phyloP scores from a whole-genome alignment of 768 basidiomycete genomes.

The Megacollybia marginata region DNA sequence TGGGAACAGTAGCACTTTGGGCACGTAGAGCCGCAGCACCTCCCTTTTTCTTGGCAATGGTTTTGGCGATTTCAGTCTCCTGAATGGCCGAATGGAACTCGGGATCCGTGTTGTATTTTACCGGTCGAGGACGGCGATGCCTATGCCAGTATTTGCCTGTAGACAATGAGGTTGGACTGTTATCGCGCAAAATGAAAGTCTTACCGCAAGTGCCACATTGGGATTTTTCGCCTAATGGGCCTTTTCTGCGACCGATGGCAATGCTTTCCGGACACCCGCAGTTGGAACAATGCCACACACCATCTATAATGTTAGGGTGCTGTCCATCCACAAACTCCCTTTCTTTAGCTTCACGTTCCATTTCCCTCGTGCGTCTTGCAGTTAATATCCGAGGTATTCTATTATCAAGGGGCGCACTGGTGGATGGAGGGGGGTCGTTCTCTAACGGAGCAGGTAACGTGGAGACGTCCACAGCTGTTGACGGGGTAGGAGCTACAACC shows the following conservation, averaged over 20 bases:
- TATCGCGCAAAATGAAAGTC: conserved; percentile 19
- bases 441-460: conserved; percentile 53
- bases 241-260: conserved; percentile 80
- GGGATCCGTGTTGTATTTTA: conserved; percentile 71
- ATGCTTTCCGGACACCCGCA: conserved; percentile 88
- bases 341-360: conserved; percentile 78
- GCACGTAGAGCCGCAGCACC: conserved; percentile 43
- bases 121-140: conserved; percentile 73
- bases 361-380: conserved; percentile 63
- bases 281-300: conserved; percentile 92
- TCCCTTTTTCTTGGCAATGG: conserved; percentile 50
- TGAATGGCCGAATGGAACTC: conserved; percentile 57
- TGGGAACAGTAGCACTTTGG: conserved; percentile 30
- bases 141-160: conserved; percentile 88
- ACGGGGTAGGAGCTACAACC: conserved; percentile 51
- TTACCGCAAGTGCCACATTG: conserved; percentile 91
- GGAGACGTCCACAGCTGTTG: conserved; percentile 61
- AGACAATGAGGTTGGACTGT: conserved; percentile 3
- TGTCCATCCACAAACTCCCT: conserved; percentile 78
- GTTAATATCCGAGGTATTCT: conserved; percentile 39
- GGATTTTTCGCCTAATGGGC: conserved; percentile 82
- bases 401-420: conserved; percentile 32
- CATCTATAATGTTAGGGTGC: conserved; percentile 74
- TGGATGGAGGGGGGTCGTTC: conserved; percentile 46
- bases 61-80: conserved; percentile 51